A percentile compares a stretch with the other conserved stretches of the same genome.
Conservation (phyloP, 495 filamentous ascomycete genomes). For the Aspergillus leporis region DNA sequence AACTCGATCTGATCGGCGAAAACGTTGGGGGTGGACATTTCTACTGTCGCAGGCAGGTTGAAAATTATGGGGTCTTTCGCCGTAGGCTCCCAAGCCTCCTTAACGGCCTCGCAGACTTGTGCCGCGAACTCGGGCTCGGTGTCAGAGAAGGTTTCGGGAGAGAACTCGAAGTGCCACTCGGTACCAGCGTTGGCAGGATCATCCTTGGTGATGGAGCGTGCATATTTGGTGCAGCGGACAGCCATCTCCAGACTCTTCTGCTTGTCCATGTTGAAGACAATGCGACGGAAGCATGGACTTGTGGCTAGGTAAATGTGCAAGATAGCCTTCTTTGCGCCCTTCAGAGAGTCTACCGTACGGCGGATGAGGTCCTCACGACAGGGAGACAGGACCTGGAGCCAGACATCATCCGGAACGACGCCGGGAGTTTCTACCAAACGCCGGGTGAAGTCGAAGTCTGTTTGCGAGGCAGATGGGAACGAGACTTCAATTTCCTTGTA, state of each 20-base stretch:
- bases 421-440: constrained; percentile 85
- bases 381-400: constrained; percentile 90
- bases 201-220: constrained; percentile 91
- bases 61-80: constrained; percentile 88
- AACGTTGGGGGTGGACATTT: constrained; percentile 93
- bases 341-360: constrained; percentile 85
- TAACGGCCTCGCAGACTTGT: constrained; percentile 88
- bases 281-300: constrained; percentile 85
- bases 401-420: constrained; percentile 87
- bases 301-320: constrained; percentile 97
- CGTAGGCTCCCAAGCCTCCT: constrained; percentile 88
- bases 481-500: constrained; percentile 99
- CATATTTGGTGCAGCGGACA: constrained; percentile 82
- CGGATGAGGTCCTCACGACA: constrained; percentile 92
- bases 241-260: constrained; percentile 81
- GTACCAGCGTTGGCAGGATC: constrained; percentile 71
- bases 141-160: constrained; percentile 95
- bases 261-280: constrained; percentile 86
- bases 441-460: constrained; percentile 93
- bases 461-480: constrained; percentile 91
- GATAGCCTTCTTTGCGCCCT: constrained; percentile 92
- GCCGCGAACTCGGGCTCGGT: constrained; percentile 81
- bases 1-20: constrained; percentile 98
- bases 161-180: constrained; percentile 95
- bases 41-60: constrained; percentile 95